Conservation (phyloP, 1,284 basidiomycete genomes). For the Xerocomus minutiporus region DNA sequence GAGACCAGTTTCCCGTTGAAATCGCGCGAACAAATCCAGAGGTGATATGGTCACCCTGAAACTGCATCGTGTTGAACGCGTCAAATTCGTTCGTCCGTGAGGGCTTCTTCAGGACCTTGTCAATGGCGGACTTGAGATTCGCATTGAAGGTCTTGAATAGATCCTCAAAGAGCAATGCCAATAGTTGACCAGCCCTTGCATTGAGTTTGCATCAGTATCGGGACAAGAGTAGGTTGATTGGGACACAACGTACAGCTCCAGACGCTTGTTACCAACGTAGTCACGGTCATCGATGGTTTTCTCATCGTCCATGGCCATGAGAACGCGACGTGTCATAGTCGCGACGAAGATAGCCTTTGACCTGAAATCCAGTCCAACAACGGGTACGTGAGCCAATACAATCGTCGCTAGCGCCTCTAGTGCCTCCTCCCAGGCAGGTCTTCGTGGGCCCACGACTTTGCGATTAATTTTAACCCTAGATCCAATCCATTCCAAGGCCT, state of each 20-base stretch:
- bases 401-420: conserved; percentile 95
- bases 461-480: conserved; percentile 87
- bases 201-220: conserved; percentile 12
- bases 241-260: conserved; percentile 76
- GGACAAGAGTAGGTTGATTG: conserved; percentile 3
- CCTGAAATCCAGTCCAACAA: conserved; percentile 86
- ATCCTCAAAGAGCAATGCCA: conserved; percentile 96
- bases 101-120: conserved; percentile 97
- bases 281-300: conserved; percentile 98
- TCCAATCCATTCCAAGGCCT: conserved; percentile 96
- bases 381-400: conserved; percentile 95
- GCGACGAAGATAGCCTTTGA: conserved; percentile 97
- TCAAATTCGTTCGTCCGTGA: conserved; percentile 95
- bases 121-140: conserved; percentile 93
- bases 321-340: conserved; percentile 94
- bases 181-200: conserved; percentile 87
- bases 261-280: conserved; percentile 98
- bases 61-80: conserved; percentile 90
- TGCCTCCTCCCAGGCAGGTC: conserved; percentile 92
- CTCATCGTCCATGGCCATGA: conserved; percentile 96
- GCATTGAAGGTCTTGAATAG: conserved; percentile 99
- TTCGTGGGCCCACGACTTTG: conserved; percentile 71
- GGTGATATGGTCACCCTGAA: conserved; percentile 93
- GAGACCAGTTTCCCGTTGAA: conserved; percentile 98
- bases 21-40: conserved; percentile 97